Percentiles rank a stretch among this genome's conserved stretches.
Conservation (phyloP, 495 filamentous ascomycete genomes). For the Penicillium macrosclerotiorum region DNA sequence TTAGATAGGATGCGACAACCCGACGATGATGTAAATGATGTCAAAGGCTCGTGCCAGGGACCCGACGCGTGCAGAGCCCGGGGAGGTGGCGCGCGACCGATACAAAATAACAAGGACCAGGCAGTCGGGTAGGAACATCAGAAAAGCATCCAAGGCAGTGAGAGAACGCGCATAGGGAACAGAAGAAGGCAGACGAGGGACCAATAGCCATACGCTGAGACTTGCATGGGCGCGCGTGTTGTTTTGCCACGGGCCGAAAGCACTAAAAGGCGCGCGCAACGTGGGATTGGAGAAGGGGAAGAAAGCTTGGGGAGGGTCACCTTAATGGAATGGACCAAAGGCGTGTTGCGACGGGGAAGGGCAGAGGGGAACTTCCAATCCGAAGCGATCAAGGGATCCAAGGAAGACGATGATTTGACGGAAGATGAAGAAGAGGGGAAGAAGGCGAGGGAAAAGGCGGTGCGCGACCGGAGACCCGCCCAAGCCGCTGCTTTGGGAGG, state of each 20-base stretch:
- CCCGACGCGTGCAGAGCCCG: slow-evolving; percentile 5
- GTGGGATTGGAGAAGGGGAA: slow-evolving; percentile 25
- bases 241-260: slow-evolving; percentile 24
- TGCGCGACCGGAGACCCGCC: slow-evolving; percentile 26
- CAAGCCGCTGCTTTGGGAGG: too few species aligned
- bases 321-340: slow-evolving; percentile 10
- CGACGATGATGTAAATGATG: slow-evolving; percentile 22
- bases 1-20: slow-evolving; percentile 15
- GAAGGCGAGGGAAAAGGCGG: slow-evolving; percentile 14
- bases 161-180: slow-evolving; percentile 11
- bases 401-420: slow-evolving; percentile 32
- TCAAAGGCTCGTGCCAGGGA: slow-evolving; percentile 31
- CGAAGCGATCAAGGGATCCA: slow-evolving; percentile 20
- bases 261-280: slow-evolving; percentile 24
- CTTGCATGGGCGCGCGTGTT: slow-evolving; percentile 24
- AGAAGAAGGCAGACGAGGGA: not conserved
- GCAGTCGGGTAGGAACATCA: slow-evolving; percentile 16
- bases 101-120: too few species aligned
- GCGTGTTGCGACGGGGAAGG: not conserved
- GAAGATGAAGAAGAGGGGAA: slow-evolving; percentile 16
- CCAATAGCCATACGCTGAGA: slow-evolving; percentile 12
- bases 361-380: slow-evolving; percentile 15
- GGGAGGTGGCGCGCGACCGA: too few species aligned
- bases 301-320: slow-evolving; percentile 12
- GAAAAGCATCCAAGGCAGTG: not conserved